These are phyloP conservation scores for Elongisporangium senticosum DNA, from an alignment of 352 stramenopile species.

Conservation along the genomic window DNA sequence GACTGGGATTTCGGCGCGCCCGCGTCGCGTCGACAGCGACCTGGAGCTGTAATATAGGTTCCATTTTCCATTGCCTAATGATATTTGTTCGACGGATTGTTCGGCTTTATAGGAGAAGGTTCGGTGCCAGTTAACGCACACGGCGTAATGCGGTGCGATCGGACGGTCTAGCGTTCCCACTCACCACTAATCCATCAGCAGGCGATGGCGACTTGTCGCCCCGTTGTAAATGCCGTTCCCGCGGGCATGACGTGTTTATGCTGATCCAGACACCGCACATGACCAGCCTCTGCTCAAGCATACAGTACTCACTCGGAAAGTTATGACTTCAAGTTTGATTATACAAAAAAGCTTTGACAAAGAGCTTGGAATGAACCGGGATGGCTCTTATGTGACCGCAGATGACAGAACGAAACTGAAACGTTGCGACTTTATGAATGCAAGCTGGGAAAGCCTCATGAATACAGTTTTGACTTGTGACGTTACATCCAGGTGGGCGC, in stretches of 20 bases:
- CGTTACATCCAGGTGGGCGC: not conserved
- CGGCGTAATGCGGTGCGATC: not conserved
- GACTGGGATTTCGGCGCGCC: slow-evolving; percentile 7
- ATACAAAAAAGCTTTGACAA: too few species aligned
- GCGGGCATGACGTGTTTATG: not conserved
- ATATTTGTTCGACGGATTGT: not conserved
- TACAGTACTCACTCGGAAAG: too few species aligned
- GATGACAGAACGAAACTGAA: too few species aligned
- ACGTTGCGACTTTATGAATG: too few species aligned
- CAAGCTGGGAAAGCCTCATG: too few species aligned
- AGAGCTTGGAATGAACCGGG: too few species aligned
- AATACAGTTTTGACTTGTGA: not conserved
- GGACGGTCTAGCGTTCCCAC: not conserved
- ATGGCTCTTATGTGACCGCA: too few species aligned
- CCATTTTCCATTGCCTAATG: not conserved
- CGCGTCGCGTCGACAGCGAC: slow-evolving; percentile 51
- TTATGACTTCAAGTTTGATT: too few species aligned
- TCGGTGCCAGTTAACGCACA: not conserved
- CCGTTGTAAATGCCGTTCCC: not conserved
- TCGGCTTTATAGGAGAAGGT: not conserved
- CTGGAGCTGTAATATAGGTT: slow-evolving; percentile 41
- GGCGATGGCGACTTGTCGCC: not conserved
- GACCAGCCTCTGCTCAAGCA: not conserved
- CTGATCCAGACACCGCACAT: not conserved
- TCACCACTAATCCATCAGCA: not conserved